phyloP scores from a whole-genome alignment of 805 yeast genomes.

The Barnettozyma sp. region DNA sequence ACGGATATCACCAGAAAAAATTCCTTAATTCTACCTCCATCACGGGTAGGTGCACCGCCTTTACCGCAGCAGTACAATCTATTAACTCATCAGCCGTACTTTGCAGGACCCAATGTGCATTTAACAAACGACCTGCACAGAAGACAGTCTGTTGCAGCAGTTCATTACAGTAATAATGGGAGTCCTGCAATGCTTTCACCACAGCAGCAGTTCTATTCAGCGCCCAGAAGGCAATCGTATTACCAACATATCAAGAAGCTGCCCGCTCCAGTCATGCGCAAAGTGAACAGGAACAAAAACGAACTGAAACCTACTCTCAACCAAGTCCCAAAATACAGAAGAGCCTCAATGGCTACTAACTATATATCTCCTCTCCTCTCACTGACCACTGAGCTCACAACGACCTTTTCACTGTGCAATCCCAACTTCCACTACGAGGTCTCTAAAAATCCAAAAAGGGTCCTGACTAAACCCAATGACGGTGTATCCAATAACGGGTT shows the following conservation, averaged over 20 bases:
- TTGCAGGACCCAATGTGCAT: constrained; percentile 23
- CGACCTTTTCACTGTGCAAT: constrained; percentile 80
- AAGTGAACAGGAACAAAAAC: constrained; percentile 30
- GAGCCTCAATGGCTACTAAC: constrained; percentile 57
- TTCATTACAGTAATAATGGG: constrained; percentile 15
- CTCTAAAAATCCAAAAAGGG: constrained; percentile 84
- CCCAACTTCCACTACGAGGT: constrained; percentile 78
- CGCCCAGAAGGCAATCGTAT: constrained; percentile 21
- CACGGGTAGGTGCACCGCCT: constrained; percentile 39
- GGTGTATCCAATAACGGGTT: constrained; percentile 73
- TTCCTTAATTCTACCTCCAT: constrained; percentile 34
- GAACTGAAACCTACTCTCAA: constrained; percentile 59
- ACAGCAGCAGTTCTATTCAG: constrained; percentile 10
- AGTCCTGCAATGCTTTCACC: constrained; percentile 11
- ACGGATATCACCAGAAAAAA: constrained; percentile 16
- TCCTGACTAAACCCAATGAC: constrained; percentile 86
- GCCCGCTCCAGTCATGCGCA: constrained; percentile 44
- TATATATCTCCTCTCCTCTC: constrained; percentile 78
- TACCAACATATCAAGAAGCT: constrained; percentile 28
- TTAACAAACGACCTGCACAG: constrained; percentile 27
- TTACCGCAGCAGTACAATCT: constrained; percentile 3
- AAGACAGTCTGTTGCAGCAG: constrained; percentile 33
- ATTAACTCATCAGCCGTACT: constrained; percentile 19
- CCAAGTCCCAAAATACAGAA: constrained; percentile 58
- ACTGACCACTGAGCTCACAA: constrained; percentile 65